These are phyloP conservation scores for Hypoxylon lenormandii DNA, from an alignment of 495 filamentous ascomycete genomes.

Conservation along the genomic window DNA sequence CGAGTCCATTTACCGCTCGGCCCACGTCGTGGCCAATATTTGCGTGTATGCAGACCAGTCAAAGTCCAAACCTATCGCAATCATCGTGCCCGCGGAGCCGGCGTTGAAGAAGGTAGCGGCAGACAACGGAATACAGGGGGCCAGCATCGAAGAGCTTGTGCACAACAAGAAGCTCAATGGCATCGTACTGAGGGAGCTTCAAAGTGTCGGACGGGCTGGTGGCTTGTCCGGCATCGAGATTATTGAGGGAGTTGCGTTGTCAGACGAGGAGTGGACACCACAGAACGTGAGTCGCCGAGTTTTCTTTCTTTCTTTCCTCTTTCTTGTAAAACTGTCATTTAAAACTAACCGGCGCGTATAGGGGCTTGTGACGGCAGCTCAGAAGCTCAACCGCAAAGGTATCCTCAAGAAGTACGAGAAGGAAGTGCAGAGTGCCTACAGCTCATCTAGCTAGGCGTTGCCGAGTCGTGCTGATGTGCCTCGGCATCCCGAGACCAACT, in stretches of 20 bases:
- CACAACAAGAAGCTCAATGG: slow-evolving; percentile 84
- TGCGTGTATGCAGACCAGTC: slow-evolving; percentile 87
- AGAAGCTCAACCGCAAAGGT: slow-evolving; percentile 78
- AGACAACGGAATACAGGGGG: slow-evolving; percentile 76
- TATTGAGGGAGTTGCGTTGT: slow-evolving; percentile 88
- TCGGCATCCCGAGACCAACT: background rate
- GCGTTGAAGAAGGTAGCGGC: slow-evolving; percentile 85
- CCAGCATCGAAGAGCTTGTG: slow-evolving; percentile 78
- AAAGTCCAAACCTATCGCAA: slow-evolving; percentile 87
- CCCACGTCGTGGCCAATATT: slow-evolving; percentile 89
- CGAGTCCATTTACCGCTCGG: slow-evolving; percentile 90
- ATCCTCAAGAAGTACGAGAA: slow-evolving; percentile 75
- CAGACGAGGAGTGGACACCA: slow-evolving; percentile 97
- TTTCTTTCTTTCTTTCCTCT: too few species aligned
- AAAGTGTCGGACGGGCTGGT: slow-evolving; percentile 76
- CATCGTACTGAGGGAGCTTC: slow-evolving; percentile 84
- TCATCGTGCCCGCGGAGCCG: slow-evolving; percentile 90
- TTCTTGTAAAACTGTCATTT: slow-evolving; percentile 4
- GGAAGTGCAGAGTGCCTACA: slow-evolving; percentile 72
- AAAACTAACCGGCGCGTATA: slow-evolving; percentile 54
- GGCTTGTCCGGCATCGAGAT: slow-evolving; percentile 89
- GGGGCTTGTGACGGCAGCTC: slow-evolving; percentile 76
- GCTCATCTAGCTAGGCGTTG: slow-evolving; percentile 47
- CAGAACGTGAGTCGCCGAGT: slow-evolving; percentile 79
- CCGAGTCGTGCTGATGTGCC: background rate